Percentiles rank a stretch among this genome's conserved stretches.
These are phyloP conservation scores for Penicillium desertorum DNA, from an alignment of 495 filamentous ascomycete genomes.

Conservation along the genomic window DNA sequence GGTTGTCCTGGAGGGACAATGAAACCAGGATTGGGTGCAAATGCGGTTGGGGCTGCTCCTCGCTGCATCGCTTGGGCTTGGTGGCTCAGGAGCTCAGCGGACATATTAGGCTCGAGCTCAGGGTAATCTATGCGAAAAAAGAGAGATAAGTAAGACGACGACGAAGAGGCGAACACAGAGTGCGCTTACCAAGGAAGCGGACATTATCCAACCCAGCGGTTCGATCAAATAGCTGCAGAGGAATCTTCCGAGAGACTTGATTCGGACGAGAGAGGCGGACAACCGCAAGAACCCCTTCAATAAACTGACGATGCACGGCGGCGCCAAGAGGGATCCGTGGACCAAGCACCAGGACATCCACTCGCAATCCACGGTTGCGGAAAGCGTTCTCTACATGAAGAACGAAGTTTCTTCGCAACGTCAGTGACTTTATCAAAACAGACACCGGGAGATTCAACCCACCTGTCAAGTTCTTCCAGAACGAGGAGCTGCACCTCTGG, in stretches of 20 bases:
- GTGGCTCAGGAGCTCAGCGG: slow-evolving; percentile 75
- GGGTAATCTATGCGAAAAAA: slow-evolving; percentile 62
- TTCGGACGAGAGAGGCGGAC: slow-evolving; percentile 67
- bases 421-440: slow-evolving; percentile 11
- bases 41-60: slow-evolving; percentile 42
- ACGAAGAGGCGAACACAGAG: neutral
- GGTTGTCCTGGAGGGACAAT: slow-evolving; percentile 41
- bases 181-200: slow-evolving; percentile 65
- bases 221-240: slow-evolving; percentile 83
- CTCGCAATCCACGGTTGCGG: slow-evolving; percentile 63
- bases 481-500: slow-evolving; percentile 91
- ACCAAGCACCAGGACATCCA: slow-evolving; percentile 72
- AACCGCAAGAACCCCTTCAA: slow-evolving; percentile 87
- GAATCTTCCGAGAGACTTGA: slow-evolving; percentile 68
- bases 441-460: slow-evolving; percentile 18
- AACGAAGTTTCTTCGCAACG: slow-evolving; percentile 64
- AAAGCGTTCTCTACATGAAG: slow-evolving; percentile 78
- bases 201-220: slow-evolving; percentile 67
- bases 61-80: slow-evolving; percentile 62
- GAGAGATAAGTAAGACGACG: slow-evolving; percentile 4
- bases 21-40: slow-evolving; percentile 45
- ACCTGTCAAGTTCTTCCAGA: slow-evolving; percentile 74
- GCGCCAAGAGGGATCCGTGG: slow-evolving; percentile 75
- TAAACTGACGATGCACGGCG: slow-evolving; percentile 78
- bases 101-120: slow-evolving; percentile 71